Conservation (phyloP, 2,329 filamentous ascomycete genomes). For the Penicillium sp. region DNA sequence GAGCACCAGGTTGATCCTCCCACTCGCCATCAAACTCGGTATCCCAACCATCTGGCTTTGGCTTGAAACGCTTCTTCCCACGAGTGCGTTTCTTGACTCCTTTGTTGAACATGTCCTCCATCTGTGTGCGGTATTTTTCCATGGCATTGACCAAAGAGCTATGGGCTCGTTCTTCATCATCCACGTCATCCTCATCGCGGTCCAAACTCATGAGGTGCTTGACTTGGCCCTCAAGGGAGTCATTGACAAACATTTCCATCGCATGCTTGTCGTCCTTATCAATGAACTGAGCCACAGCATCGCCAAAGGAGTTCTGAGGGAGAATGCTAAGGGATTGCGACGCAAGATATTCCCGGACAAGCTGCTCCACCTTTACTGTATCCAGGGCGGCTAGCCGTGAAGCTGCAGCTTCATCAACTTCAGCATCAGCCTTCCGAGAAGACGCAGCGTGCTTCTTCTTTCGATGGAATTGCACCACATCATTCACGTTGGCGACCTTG, state of each 20-base stretch:
- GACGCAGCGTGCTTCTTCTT: constrained; percentile 69
- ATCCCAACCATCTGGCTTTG: constrained; percentile 81
- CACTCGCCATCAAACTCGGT: constrained; percentile 86
- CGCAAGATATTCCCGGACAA: constrained; percentile 84
- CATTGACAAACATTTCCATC: constrained; percentile 78
- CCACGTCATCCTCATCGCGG: constrained; percentile 69
- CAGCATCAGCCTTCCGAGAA: constrained; percentile 55
- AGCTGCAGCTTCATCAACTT: constrained; percentile 67
- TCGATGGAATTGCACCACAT: constrained; percentile 89
- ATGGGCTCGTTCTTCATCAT: constrained; percentile 68
- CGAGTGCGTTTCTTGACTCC: constrained; percentile 61
- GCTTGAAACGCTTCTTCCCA: constrained; percentile 65
- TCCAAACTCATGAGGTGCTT: constrained; percentile 69
- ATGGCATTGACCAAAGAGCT: constrained; percentile 74
- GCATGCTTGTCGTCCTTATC: constrained; percentile 94
- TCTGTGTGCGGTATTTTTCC: constrained; percentile 69
- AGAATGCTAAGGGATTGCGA: constrained; percentile 90
- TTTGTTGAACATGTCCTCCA: constrained; percentile 71
- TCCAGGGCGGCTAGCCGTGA: constrained; percentile 66
- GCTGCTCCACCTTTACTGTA: constrained; percentile 80
- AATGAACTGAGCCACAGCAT: constrained; percentile 90
- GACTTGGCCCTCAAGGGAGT: constrained; percentile 71
- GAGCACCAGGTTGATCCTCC: constrained; percentile 75
- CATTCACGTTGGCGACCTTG: constrained; percentile 91
- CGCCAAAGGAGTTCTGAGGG: constrained; percentile 88